Percentiles rank a stretch among this genome's conserved stretches.
Evolutionary conservation across 1,284 basidiomycete species (phyloP).

Genomic region (Malassezia equina): DNA sequence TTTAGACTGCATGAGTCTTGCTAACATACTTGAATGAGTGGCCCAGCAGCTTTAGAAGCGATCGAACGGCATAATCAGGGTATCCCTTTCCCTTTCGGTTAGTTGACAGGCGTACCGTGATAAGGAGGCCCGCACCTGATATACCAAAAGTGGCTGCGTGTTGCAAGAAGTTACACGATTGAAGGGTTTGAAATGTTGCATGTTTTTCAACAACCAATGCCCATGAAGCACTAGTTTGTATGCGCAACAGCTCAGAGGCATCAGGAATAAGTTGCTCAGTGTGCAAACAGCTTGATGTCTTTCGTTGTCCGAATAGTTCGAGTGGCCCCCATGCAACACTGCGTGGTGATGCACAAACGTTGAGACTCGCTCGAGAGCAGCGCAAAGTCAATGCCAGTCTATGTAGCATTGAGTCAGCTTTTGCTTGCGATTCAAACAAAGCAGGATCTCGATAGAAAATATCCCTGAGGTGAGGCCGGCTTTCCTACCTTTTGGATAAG

Average conservation of each 20-base stretch:
- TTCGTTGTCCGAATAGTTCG: neutral
- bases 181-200: slow-evolving; percentile 24
- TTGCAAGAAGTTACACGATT: slow-evolving; percentile 2
- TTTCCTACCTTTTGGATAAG: slow-evolving; percentile 25
- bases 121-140: neutral
- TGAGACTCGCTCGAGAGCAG: slow-evolving; percentile 16
- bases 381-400: slow-evolving; percentile 12
- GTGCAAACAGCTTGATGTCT: neutral
- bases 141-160: neutral
- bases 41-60: slow-evolving; percentile 12
- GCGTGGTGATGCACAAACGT: slow-evolving; percentile 26
- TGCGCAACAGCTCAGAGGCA: neutral
- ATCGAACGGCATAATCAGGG: slow-evolving; percentile 26
- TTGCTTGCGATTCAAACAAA: slow-evolving; percentile 25
- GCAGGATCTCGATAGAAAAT: slow-evolving; percentile 28
- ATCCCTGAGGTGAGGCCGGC: slow-evolving; percentile 17
- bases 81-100: slow-evolving; percentile 29
- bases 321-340: slow-evolving; percentile 24
- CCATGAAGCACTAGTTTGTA: slow-evolving; percentile 11
- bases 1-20: neutral
- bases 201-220: slow-evolving; percentile 41
- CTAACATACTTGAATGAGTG: neutral
- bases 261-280: slow-evolving; percentile 17
- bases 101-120: neutral
- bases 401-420: slow-evolving; percentile 22